These are phyloP conservation scores for Saksenaea oblongispora DNA, from an alignment of 371 early-diverging fungal species.

Conservation along the genomic window DNA sequence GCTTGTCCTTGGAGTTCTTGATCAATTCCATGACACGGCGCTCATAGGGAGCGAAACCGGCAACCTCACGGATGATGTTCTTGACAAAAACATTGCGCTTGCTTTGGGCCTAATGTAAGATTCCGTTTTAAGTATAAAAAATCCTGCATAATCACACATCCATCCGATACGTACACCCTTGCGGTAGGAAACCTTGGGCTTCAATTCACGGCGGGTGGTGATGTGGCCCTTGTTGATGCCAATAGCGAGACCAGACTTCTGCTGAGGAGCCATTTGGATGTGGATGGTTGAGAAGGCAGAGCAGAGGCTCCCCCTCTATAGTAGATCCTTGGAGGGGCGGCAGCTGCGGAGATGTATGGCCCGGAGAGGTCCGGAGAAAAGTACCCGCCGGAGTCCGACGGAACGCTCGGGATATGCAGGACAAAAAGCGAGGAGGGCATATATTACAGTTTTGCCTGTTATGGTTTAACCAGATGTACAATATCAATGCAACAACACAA, in stretches of 20 bases:
- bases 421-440: too few relatives aligned
- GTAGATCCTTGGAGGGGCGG: neutral
- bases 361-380: neutral
- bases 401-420: neutral
- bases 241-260: conserved; percentile 75
- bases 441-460: too few relatives aligned
- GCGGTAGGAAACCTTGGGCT: conserved; percentile 78
- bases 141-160: conserved; percentile 27
- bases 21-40: conserved; percentile 99
- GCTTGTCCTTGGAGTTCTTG: conserved; percentile 99
- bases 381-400: neutral
- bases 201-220: conserved; percentile 80
- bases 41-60: conserved; percentile 98
- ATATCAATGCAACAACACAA: too few relatives aligned
- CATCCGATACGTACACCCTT: conserved; percentile 81
- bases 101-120: conserved; percentile 58
- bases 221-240: conserved; percentile 88
- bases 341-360: neutral
- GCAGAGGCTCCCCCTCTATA: neutral
- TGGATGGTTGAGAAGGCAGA: conserved; percentile 5
- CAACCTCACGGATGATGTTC: conserved; percentile 95
- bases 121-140: neutral
- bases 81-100: conserved; percentile 92
- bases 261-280: conserved; percentile 25
- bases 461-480: too few relatives aligned